Evolutionary conservation across 1,139 yeast species (phyloP), one percentile per base, ranked within the genome.

Genomic region (Torulaspora pretoriensis): DNA sequence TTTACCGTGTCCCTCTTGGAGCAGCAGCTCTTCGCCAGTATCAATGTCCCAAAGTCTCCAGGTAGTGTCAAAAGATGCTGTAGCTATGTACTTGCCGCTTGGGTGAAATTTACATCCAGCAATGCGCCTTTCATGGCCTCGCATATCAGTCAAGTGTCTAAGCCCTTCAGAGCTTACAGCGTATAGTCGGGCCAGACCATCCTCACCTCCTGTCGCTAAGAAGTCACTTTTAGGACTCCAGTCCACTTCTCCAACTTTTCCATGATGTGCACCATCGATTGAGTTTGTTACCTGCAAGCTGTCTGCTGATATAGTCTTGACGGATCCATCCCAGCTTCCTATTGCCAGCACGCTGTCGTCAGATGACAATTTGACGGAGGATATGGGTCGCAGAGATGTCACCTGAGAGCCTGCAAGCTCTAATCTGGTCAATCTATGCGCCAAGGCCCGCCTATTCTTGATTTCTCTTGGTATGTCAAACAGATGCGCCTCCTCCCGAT

Each of bases 21-120:
- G 57, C 24, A 73, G 68, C 5, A 83, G 53, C 45, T 75, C 75
- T 24, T 59, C 55, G 37, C 70, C 71, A 1, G 70, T 75, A 8
- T 68, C 68, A 0, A 79, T 52, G 63, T 92, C 97, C 95, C 96
- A 89, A 5, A 89, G 63, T 49, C 88, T 75, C 97, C 97, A 92
- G 0, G 96, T 88, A 49, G 74, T 75, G 63, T 92, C 98, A 58
- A 77, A 83, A 0, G 97, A 88, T 0, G 96, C 85, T 19, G 89
- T 74, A 0, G 82, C 84, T 1, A 80, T 58, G 53, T 65, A 77
- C 2, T 65, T 55, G 0, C 80, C 79, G 2, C 69, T 58, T 0
- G 96, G 96, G 60, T 89, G 96, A 50, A 79, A 76, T 35, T 75
- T 73, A 0, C 81, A 67, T n/a, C 76, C 71, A 0, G 85, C 74